Base-by-base conservation (phyloP, 805 yeast genomes). In the Lachancea thermotolerans region DNA sequence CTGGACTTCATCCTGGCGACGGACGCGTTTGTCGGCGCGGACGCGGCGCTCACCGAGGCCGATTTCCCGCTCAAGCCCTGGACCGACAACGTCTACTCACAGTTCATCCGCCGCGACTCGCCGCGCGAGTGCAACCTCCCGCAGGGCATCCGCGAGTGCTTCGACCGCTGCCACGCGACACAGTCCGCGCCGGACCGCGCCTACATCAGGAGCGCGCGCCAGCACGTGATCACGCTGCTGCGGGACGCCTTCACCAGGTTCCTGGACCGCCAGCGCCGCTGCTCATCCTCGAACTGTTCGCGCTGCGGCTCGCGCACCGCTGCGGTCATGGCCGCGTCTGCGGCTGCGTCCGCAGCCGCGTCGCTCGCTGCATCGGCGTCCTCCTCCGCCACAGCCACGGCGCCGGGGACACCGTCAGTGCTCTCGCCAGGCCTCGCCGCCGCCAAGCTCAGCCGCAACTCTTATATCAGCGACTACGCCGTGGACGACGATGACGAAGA, bases 101-200 rank as follows among this genome's bases (percentile, higher is more conserved):
- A 44, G 29, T 63, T 53, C 44, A 56, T 63, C 21, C 44, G 45
- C 29, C 52, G 49, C 14, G 56, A 60, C 48, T 51, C 66, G 3
- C 56, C 59, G 8, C 48, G 48, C 50, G 64, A 63, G 43, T 59
- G 66, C 38, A 62, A 63, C 43, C 47, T 63, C 32, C 64, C 66
- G 11, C 55, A 53, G 41, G 49, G 47, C 4, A 53, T 57, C 21
- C 50, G 53, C 33, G 49, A 44, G 16, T 35, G 39, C 7, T 62
- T 62, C 28, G 56, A 52, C n/a, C 40, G 40, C 9, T 54, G 58
- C 44, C 49, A 49, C 35, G 32, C 12, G 8, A 14, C 35, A 1
- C 37, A 47, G n/a, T 32, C 31, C 3, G 27, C 49, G 15, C 66
- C 66, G 29, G 36, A 42, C 2, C 49, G 51, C 18, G 47, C 43